phyloP scores from a whole-genome alignment of 1,139 yeast species.

The Geotrichum reessii region DNA sequence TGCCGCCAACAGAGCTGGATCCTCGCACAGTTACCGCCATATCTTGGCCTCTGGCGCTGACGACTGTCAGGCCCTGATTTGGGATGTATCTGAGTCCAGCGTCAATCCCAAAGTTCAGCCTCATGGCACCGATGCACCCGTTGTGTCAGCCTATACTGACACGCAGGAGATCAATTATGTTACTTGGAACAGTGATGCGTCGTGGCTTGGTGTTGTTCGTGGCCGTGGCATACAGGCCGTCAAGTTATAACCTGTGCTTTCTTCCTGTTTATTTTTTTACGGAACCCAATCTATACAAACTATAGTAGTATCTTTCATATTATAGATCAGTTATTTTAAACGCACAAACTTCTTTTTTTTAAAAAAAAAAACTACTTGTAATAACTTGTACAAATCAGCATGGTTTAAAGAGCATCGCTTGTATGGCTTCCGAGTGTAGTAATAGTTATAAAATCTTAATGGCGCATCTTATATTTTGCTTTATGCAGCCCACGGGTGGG shows the following conservation, averaged over 20 bases:
- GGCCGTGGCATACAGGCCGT: conserved; percentile 82
- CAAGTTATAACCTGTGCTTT: not conserved
- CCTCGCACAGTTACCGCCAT: conserved; percentile 35
- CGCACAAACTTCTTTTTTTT: too few species aligned
- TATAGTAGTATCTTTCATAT: too few species aligned
- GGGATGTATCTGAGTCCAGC: conserved; percentile 53
- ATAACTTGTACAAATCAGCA: not conserved
- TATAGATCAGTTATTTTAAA: too few species aligned
- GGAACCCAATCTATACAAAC: not conserved
- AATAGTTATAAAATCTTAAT: too few species aligned
- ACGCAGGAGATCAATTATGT: conserved; percentile 67
- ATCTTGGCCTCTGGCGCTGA: conserved; percentile 73
- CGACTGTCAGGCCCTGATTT: conserved; percentile 81
- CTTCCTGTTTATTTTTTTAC: too few species aligned
- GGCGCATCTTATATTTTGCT: not conserved
- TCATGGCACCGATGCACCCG: conserved; percentile 9
- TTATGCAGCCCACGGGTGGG: not conserved
- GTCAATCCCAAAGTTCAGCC: conserved; percentile 21
- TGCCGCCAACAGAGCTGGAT: conserved; percentile 24
- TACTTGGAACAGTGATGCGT: conserved; percentile 67
- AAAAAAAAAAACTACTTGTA: not conserved
- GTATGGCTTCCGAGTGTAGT: too few species aligned
- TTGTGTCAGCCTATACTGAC: conserved; percentile 54
- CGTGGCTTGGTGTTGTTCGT: conserved; percentile 75
- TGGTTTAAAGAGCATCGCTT: not conserved